phyloP scores from a whole-genome alignment of 2,329 filamentous ascomycete species.

The Lizonia empirigonia region DNA sequence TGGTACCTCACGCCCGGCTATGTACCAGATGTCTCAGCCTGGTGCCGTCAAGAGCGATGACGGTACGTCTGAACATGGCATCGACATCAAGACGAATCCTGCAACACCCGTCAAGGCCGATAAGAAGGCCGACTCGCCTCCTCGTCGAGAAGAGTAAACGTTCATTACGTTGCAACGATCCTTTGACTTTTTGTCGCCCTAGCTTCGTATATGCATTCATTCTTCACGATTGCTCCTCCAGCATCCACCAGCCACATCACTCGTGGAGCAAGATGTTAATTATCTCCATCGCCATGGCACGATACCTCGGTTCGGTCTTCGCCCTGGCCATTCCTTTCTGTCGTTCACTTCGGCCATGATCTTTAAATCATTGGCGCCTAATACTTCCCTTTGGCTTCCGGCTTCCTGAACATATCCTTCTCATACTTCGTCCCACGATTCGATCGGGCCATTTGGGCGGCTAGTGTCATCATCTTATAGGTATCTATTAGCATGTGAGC shows the following conservation, averaged over 20 bases:
- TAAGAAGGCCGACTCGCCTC: conserved; percentile 32
- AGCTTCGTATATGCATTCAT: conserved; percentile 35
- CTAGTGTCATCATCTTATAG: conserved; percentile 31
- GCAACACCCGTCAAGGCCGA: conserved; percentile 43
- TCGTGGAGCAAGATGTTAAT: conserved; percentile 17
- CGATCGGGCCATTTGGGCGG: conserved; percentile 20
- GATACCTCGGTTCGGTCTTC: not conserved
- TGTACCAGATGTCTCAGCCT: conserved; percentile 35
- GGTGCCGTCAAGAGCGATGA: conserved; percentile 38
- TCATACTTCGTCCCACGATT: conserved; percentile 19
- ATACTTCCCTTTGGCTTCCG: conserved; percentile 25
- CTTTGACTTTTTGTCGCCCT: conserved; percentile 17
- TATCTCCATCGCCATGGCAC: conserved; percentile 21
- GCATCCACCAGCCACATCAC: conserved; percentile 31
- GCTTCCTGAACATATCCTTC: conserved; percentile 31
- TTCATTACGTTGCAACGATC: not conserved
- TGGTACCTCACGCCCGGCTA: conserved; percentile 37
- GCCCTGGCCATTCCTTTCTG: conserved; percentile 25
- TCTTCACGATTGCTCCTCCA: conserved; percentile 39
- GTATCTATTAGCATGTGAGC: conserved; percentile 39
- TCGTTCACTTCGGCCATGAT: conserved; percentile 14
- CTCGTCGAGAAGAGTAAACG: conserved; percentile 36
- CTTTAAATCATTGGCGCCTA: conserved; percentile 24
- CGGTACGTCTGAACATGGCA: conserved; percentile 35
- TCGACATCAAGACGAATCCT: conserved; percentile 42